Evolutionary conservation across 768 basidiomycete genomes (phyloP).

Genomic region (Russula olivacea): DNA sequence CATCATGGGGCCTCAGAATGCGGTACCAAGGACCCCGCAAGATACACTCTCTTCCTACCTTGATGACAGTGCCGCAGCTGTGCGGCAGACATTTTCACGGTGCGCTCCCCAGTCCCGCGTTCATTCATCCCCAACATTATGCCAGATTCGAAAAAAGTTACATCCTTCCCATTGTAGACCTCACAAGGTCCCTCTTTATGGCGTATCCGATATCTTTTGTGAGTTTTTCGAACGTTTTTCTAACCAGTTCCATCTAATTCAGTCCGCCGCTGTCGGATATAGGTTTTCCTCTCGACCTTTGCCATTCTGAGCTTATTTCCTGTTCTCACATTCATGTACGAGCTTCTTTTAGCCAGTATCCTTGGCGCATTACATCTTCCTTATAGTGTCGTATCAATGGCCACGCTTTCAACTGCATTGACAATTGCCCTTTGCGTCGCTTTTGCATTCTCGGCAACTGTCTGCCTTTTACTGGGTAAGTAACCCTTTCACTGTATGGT

Average conservation of each 20-base stretch:
- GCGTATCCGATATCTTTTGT: conserved; percentile 20
- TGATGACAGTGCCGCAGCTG: conserved; percentile 17
- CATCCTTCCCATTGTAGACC: conserved; percentile 9
- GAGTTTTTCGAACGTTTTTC: neutral
- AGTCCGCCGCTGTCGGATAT: neutral
- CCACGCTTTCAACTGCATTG: conserved; percentile 14
- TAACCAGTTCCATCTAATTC: neutral
- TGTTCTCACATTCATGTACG: conserved; percentile 23
- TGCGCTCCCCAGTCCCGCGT: neutral
- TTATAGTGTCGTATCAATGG: conserved; percentile 1
- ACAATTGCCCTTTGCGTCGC: conserved; percentile 15
- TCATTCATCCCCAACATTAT: neutral
- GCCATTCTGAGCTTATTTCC: conserved; percentile 20
- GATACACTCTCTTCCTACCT: conserved; percentile 19
- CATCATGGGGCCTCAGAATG: conserved; percentile 5
- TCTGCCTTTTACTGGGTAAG: conserved; percentile 18
- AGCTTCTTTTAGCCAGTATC: neutral
- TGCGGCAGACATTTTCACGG: conserved; percentile 12
- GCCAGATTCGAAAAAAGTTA: conserved; percentile 20
- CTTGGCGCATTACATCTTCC: neutral
- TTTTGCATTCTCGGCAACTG: conserved; percentile 16
- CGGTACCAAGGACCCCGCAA: neutral
- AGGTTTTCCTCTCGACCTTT: conserved; percentile 18
- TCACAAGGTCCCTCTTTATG: neutral
- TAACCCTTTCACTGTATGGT: neutral